Evolutionary conservation across 345 rosid species (phyloP).

Genomic region (Camelina neglecta): DNA sequence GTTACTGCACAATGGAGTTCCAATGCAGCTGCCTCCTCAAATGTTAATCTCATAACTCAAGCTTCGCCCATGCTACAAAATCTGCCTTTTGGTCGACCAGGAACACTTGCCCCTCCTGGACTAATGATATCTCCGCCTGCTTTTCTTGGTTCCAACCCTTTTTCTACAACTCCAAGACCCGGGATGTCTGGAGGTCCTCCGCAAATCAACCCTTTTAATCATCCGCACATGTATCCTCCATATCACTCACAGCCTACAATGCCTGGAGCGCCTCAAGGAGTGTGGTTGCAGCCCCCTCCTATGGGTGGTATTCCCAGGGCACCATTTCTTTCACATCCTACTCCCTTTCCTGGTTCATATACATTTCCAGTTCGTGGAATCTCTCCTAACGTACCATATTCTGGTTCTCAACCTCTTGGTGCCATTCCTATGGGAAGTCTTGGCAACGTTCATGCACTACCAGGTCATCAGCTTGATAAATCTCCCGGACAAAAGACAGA

Average conservation of each 20-base stretch:
- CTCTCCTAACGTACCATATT: slow-evolving; percentile 51
- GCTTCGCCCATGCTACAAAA: slow-evolving; percentile 44
- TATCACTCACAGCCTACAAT: slow-evolving; percentile 65
- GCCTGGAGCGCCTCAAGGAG: slow-evolving; percentile 68
- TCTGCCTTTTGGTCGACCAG: slow-evolving; percentile 53
- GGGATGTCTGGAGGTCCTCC: slow-evolving; percentile 48
- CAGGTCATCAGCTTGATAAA: slow-evolving; percentile 53
- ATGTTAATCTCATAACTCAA: slow-evolving; percentile 45
- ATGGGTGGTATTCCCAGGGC: slow-evolving; percentile 68
- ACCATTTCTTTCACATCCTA: slow-evolving; percentile 63
- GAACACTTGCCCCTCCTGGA: slow-evolving; percentile 53
- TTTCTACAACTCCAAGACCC: slow-evolving; percentile 53
- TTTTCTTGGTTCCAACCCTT: slow-evolving; percentile 52
- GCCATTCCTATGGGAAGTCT: slow-evolving; percentile 52
- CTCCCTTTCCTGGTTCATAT: slow-evolving; percentile 63
- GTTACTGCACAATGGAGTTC: slow-evolving; percentile 48
- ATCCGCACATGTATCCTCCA: slow-evolving; percentile 66
- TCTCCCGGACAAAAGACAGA: slow-evolving; percentile 54
- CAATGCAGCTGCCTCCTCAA: slow-evolving; percentile 37
- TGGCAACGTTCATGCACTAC: slow-evolving; percentile 48
- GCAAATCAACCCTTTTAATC: slow-evolving; percentile 53
- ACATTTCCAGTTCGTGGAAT: slow-evolving; percentile 55
- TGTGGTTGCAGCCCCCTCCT: slow-evolving; percentile 79
- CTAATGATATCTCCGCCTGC: slow-evolving; percentile 46
- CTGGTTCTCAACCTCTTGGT: slow-evolving; percentile 75